Evolutionary conservation across 2,329 filamentous ascomycete species (phyloP), one percentile per base, ranked within the genome.

Genomic region (Calonectria ilicicola): DNA sequence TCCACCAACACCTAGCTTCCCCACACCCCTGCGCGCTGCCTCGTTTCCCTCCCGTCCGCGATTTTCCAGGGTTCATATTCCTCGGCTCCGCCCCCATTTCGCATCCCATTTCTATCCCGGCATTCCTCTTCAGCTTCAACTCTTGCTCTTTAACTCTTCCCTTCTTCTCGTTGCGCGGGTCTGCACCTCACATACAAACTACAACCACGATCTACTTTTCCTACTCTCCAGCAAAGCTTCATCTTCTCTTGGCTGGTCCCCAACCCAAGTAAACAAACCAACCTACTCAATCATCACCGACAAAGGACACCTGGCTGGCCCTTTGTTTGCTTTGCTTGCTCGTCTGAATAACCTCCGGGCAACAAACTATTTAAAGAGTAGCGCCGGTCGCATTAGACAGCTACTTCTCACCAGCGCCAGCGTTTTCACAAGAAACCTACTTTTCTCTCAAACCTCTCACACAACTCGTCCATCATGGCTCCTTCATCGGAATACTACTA

Each of bases 401-500:
- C 58, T 29, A 56, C 40, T 21, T 56, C 46, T 29, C 51, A 44
- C 29, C 38, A 58, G 47, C 51, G 60, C 60, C 60, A 69, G 58
- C 60, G 60, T 69, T 35, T 60, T 10, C 23, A 49, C 62, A 8
- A 6, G 14, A 40, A 44, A 32, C 44, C 17, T 65, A 21, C 26
- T 32, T 49, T 49, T 29, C 8, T 40, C 40, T 66, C 27, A 40
- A 27, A 29, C 49, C n/a, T 66, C 26, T 46, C 56, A 49, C 56
- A 56, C 23, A 23, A 29, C 47, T 62, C 67, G 42, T 35, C 42
- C 75, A 76, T 5, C 70, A 78, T 77, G 77, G 46, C 77, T 75
- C 69, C 77, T 53, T 64, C 74, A 77, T 75, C 73, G 42, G 78
- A 82, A 58, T 84, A 81, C 77, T 82, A 79, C 74, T 82, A 79